These are phyloP conservation scores for Globisporangium rhizosaccharum DNA, from an alignment of 352 stramenopile species.

Conservation along the genomic window DNA sequence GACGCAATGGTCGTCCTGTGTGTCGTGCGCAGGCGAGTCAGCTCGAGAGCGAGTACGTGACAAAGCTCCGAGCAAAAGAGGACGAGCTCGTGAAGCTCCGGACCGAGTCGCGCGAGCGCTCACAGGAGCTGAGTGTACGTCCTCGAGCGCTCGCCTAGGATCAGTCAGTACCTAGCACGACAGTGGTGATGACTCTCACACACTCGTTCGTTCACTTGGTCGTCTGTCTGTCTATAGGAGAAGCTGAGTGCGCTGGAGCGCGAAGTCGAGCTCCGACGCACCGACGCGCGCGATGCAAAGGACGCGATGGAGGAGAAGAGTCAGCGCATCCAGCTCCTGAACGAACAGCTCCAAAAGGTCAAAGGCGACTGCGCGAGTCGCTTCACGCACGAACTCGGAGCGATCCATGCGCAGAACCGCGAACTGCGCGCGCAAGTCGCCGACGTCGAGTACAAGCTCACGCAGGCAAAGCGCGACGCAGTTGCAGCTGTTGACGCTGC, in stretches of 20 bases:
- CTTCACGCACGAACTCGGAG: slow-evolving; percentile 46
- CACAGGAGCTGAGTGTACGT: slow-evolving; percentile 48
- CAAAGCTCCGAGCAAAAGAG: slow-evolving; percentile 43
- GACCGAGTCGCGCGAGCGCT: slow-evolving; percentile 43
- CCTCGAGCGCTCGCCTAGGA: not conserved
- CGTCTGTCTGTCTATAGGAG: slow-evolving; percentile 15
- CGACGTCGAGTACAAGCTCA: slow-evolving; percentile 50
- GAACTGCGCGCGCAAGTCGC: slow-evolving; percentile 45
- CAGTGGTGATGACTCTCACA: too few species aligned
- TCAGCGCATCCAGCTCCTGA: slow-evolving; percentile 53
- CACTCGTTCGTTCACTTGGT: not conserved
- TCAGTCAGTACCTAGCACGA: too few species aligned
- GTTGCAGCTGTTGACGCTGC: slow-evolving; percentile 21
- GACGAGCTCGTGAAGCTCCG: slow-evolving; percentile 43
- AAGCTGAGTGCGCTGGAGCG: slow-evolving; percentile 38
- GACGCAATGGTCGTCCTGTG: not conserved
- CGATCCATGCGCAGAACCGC: slow-evolving; percentile 54
- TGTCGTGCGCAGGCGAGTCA: slow-evolving; percentile 23
- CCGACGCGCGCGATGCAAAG: slow-evolving; percentile 47
- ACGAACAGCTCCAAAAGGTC: slow-evolving; percentile 75
- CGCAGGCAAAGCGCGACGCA: slow-evolving; percentile 36
- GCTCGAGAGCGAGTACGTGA: slow-evolving; percentile 40
- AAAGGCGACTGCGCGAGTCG: slow-evolving; percentile 50
- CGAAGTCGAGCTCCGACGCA: slow-evolving; percentile 54
- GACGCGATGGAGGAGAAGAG: slow-evolving; percentile 65